These are phyloP conservation scores for Tolypocladium tundrense DNA, from an alignment of 2,329 filamentous ascomycete genomes.

Conservation along the genomic window DNA sequence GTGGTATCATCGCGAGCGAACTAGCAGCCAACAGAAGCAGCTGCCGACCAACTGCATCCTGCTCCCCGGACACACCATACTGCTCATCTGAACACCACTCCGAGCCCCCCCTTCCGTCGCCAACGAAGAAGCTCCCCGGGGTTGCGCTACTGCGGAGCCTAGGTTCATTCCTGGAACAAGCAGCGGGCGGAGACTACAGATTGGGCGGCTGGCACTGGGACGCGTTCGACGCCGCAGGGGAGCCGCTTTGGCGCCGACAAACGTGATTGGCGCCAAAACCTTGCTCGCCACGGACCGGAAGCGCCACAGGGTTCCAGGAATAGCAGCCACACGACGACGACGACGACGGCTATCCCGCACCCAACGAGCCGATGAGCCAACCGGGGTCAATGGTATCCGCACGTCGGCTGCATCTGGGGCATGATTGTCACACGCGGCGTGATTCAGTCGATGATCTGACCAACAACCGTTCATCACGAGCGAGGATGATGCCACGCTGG, in stretches of 20 bases:
- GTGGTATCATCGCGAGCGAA: not conserved
- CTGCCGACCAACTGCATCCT: not conserved
- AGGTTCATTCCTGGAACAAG: not conserved
- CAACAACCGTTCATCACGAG: not conserved
- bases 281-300: not conserved
- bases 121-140: not conserved
- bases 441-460: not conserved
- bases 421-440: not conserved
- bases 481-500: not conserved
- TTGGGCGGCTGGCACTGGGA: not conserved
- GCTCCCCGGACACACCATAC: not conserved
- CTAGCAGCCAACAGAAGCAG: not conserved
- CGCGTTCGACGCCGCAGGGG: not conserved
- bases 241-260: not conserved
- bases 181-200: not conserved
- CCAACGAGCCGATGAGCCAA: not conserved
- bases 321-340: not conserved
- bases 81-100: no score
- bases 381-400: not conserved
- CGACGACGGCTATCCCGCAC: not conserved
- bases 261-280: not conserved
- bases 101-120: not conserved
- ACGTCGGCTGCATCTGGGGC: not conserved
- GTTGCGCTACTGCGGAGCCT: not conserved
- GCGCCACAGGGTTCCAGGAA: not conserved